Base-by-base conservation (phyloP, 176 grass and related monocot species). In the Stipa capillata region DNA sequence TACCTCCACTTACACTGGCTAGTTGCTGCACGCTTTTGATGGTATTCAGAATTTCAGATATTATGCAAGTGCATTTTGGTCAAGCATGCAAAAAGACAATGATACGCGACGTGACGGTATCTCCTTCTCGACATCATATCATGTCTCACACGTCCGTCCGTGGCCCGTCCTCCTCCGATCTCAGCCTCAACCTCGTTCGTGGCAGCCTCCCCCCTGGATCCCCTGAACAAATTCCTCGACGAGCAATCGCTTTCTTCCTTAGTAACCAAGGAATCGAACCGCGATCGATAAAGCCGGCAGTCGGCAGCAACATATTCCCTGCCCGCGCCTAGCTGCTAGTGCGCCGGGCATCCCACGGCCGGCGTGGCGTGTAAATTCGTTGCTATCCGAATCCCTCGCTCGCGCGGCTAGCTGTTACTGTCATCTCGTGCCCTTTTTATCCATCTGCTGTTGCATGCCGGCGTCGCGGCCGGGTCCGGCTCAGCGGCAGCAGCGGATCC, bases 281-380 rank as follows among this genome's bases (percentile, higher is more conserved):
- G 25, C 57, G 24, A 44, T 18, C 13, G 40, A 63, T 68, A 68
- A 81, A 76, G 78, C 60, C 55, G 62, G 77, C 72, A 57, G 15
- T 40, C 14, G 41, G 41, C 55, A 55, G 23, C 51, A 31, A 27
- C 18, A 77, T 82, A 53, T 59, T 77, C 63, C 34, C 37, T n/a
- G 14, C n/a, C 29, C n/a, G 69, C 69, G 64, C 11, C 21, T n/a
- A 65, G 21, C 23, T 29, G 1, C 2, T 29, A 81, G 82, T 85
- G 76, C 87, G 70, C 76, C 33, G 61, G 76, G 87, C 80, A 89
- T 89, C 77, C 61, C 49, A 79, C 23, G 42, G 51, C 43, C 65
- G 41, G 66, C 66, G 40, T 47, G 25, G 3, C 56, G 80, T 65
- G 80, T 74, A 74, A 74, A 83, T 83, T 83, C 80, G 69, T 23